phyloP scores from a whole-genome alignment of 2,329 filamentous ascomycete genomes.

The Fusarium sambucinum region DNA sequence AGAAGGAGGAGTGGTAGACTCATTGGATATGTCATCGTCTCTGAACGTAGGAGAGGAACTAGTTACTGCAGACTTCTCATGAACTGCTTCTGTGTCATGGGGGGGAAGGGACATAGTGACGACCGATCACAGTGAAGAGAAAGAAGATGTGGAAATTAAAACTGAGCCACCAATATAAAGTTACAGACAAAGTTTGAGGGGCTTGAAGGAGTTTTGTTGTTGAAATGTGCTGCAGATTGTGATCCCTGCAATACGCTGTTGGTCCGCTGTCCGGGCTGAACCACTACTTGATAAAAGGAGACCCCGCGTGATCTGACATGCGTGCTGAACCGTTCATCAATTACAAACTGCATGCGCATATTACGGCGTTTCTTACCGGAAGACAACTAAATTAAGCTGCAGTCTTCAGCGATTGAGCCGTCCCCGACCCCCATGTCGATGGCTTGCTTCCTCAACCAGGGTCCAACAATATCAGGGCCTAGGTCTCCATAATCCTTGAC shows the following conservation, averaged over 20 bases:
- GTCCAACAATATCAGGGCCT: background rate
- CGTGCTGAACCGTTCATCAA: background rate
- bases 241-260: background rate
- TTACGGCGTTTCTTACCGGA: too few relatives aligned
- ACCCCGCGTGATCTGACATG: too few relatives aligned
- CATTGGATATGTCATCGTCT: constrained; percentile 17
- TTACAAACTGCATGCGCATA: background rate
- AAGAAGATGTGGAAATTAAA: constrained; percentile 8
- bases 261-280: background rate
- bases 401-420: background rate
- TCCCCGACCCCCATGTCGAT: background rate
- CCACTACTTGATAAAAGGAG: background rate
- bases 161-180: background rate
- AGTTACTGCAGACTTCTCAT: constrained; percentile 33
- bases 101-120: constrained; percentile 10
- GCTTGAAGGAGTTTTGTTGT: background rate
- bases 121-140: background rate
- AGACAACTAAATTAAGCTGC: background rate
- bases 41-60: constrained; percentile 22
- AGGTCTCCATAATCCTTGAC: background rate
- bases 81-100: constrained; percentile 23
- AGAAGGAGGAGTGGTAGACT: background rate
- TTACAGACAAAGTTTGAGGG: constrained; percentile 1
- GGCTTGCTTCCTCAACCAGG: background rate
- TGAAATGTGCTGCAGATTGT: background rate